Evolutionary conservation across 192 early-diverging fungal species (phyloP).

Genomic region (Podila minutissima): DNA sequence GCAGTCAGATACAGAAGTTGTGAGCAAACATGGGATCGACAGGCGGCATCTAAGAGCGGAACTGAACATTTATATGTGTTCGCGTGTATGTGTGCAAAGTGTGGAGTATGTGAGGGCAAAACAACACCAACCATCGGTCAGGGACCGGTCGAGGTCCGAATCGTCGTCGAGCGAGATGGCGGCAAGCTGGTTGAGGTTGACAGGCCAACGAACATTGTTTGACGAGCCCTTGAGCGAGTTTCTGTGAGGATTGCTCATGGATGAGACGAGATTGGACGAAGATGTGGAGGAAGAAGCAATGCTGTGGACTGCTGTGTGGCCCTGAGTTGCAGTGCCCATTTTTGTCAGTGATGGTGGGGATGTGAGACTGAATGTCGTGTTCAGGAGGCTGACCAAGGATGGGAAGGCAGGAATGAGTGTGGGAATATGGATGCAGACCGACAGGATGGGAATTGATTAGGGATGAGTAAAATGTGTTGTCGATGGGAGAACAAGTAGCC

Average conservation of each 20-base stretch:
- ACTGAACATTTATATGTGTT: too few relatives aligned
- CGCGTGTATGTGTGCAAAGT: too few relatives aligned
- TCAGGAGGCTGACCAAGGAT: background rate
- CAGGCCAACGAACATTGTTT: slow-evolving; percentile 42
- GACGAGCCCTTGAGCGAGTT: slow-evolving; percentile 20
- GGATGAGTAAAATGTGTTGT: too few relatives aligned
- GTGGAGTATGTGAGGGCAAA: background rate
- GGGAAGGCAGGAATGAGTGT: background rate
- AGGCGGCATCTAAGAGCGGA: too few relatives aligned
- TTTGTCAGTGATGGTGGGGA: background rate
- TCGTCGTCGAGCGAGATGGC: slow-evolving; percentile 48
- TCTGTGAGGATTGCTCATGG: slow-evolving; percentile 8
- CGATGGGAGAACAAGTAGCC: too few relatives aligned
- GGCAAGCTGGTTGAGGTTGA: slow-evolving; percentile 49
- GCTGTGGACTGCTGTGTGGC: background rate
- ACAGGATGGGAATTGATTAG: background rate
- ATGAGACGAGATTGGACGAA: too few relatives aligned
- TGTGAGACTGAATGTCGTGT: background rate
- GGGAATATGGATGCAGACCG: background rate
- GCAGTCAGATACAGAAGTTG: too few relatives aligned
- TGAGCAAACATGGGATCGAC: too few relatives aligned
- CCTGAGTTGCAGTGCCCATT: too few relatives aligned
- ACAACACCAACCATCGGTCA: slow-evolving; percentile 32
- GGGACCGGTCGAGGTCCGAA: slow-evolving; percentile 47
- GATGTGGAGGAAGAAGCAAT: background rate